Evolutionary conservation across 163 green algal species (phyloP).

Genomic region (Chlamydomonas reinhardtii): DNA sequence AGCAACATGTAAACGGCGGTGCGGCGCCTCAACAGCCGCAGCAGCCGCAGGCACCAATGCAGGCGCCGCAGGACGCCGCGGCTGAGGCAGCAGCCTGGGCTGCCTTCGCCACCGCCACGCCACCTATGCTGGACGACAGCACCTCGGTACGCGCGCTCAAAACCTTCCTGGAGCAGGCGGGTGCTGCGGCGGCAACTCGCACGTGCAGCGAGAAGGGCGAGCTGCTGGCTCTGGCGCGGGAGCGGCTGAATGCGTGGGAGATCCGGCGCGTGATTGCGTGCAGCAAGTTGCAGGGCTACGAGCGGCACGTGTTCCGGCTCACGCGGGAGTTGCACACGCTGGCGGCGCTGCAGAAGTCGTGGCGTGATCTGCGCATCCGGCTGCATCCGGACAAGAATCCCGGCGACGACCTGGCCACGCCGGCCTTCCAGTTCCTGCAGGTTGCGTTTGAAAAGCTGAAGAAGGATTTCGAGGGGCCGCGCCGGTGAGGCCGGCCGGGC

Average conservation of each 20-base stretch:
- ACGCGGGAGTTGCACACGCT: not conserved
- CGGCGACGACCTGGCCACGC: conserved; percentile 17
- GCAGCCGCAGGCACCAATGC: not conserved
- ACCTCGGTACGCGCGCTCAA: conserved; percentile 6
- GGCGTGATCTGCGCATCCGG: conserved; percentile 3
- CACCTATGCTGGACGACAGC: conserved; percentile 7
- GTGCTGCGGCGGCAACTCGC: not conserved
- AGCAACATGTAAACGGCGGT: not conserved
- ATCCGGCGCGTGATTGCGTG: conserved; percentile 34
- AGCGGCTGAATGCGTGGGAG: conserved; percentile 32
- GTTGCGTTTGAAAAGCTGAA: not conserved
- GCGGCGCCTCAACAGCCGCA: not conserved
- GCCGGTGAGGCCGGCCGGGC: no score
- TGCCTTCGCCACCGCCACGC: no score
- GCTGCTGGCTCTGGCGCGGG: conserved; percentile 20
- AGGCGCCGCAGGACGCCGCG: not conserved
- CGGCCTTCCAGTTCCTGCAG: conserved; percentile 43
- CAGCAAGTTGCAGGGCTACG: conserved; percentile 1
- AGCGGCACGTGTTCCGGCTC: conserved; percentile 13
- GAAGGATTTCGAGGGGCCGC: no score
- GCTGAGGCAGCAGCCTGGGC: no score
- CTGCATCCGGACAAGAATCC: conserved; percentile 45
- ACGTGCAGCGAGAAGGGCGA: conserved; percentile 34
- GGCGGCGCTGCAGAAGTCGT: conserved; percentile 5
- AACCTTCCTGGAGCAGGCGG: conserved; percentile 35